Evolutionary conservation across 768 basidiomycete genomes (phyloP).

Genomic region (Hygrocybe punicea): DNA sequence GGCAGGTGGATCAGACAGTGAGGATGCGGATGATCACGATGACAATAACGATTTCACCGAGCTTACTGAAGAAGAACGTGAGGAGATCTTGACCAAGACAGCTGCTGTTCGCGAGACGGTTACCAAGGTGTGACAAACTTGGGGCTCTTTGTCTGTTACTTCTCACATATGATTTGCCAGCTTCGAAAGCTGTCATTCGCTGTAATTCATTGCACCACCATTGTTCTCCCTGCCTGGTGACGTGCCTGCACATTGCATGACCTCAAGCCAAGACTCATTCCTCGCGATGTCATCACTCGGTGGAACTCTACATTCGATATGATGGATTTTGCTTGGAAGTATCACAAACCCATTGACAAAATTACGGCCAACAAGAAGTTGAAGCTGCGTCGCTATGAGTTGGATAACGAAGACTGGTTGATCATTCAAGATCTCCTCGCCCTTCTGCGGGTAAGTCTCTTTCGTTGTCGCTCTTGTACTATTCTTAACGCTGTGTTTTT

Average conservation of each 20-base stretch:
- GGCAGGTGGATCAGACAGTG: constrained; percentile 4
- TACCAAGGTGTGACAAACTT: constrained; percentile 8
- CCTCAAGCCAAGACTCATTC: constrained; percentile 18
- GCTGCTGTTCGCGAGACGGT: constrained; percentile 2
- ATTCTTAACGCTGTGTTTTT: too few relatives aligned
- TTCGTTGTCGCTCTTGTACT: not conserved
- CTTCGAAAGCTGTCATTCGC: constrained; percentile 20
- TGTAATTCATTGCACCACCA: constrained; percentile 29
- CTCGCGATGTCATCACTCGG: constrained; percentile 31
- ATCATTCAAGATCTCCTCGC: constrained; percentile 20
- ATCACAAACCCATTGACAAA: constrained; percentile 17
- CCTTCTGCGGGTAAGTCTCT: constrained; percentile 20
- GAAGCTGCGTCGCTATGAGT: constrained; percentile 12
- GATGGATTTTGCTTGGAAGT: constrained; percentile 26
- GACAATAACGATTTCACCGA: constrained; percentile 8
- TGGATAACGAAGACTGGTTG: constrained; percentile 21
- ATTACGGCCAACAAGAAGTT: constrained; percentile 13
- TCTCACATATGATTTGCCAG: constrained; percentile 11
- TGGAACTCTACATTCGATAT: constrained; percentile 40
- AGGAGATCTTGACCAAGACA: not conserved
- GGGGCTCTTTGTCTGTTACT: not conserved
- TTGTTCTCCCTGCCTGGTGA: constrained; percentile 30
- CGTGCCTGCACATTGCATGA: constrained; percentile 6
- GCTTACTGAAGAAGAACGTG: constrained; percentile 2
- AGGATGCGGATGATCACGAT: not conserved